Evolutionary conservation across 352 stramenopile genomes (phyloP).

Genomic region (Thalassiosira hispida): DNA sequence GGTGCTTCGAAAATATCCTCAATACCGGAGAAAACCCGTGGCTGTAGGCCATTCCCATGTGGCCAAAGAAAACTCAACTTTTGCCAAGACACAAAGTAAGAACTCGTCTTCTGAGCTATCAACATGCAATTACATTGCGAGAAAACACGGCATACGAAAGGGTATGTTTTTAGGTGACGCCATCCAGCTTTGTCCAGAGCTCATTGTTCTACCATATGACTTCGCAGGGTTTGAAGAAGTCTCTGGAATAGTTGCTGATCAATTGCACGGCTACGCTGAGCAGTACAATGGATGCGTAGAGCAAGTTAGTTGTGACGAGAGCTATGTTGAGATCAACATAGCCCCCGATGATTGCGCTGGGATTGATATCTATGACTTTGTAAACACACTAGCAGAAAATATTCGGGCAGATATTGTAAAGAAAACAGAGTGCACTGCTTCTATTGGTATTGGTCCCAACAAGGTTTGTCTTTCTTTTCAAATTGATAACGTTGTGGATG

Average conservation of each 20-base stretch:
- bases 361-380: slow-evolving; percentile 70
- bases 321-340: slow-evolving; percentile 89
- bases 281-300: slow-evolving; percentile 91
- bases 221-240: slow-evolving; percentile 90
- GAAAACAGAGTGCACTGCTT: slow-evolving; percentile 90
- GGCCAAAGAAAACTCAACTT: slow-evolving; percentile 14
- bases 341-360: slow-evolving; percentile 72
- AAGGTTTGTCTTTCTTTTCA: slow-evolving; percentile 66
- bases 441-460: slow-evolving; percentile 92
- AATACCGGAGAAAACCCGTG: slow-evolving; percentile 86
- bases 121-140: slow-evolving; percentile 94
- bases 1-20: slow-evolving; percentile 86
- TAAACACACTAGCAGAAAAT: slow-evolving; percentile 59
- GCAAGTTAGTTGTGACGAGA: slow-evolving; percentile 95
- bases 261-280: slow-evolving; percentile 61
- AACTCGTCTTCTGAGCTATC: slow-evolving; percentile 90
- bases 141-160: slow-evolving; percentile 90
- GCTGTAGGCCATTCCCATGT: slow-evolving; percentile 89
- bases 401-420: slow-evolving; percentile 84
- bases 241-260: slow-evolving; percentile 88
- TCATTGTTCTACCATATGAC: slow-evolving; percentile 94
- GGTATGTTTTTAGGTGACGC: slow-evolving; percentile 94
- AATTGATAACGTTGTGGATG: neutral
- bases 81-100: slow-evolving; percentile 33
- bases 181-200: slow-evolving; percentile 89